Percentiles rank a stretch among this genome's conserved stretches.
Evolutionary conservation across 352 stramenopile species (phyloP).

Genomic region (Phytophthora fragariae): DNA sequence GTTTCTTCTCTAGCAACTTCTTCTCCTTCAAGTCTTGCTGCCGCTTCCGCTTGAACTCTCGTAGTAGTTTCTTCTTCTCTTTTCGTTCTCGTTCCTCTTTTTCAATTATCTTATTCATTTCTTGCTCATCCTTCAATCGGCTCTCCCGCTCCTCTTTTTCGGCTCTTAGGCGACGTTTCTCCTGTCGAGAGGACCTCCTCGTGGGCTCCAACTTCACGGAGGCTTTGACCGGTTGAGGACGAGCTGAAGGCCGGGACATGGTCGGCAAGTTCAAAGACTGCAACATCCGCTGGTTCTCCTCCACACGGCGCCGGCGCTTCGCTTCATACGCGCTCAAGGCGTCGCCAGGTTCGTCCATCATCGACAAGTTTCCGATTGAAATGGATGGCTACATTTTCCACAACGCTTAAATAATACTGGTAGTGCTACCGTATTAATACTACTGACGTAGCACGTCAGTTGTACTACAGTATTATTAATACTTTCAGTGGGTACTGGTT

Average conservation of each 20-base stretch:
- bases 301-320: conserved; percentile 31
- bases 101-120: not conserved
- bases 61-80: not conserved
- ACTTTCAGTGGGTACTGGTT: too few species aligned
- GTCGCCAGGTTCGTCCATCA: conserved; percentile 4
- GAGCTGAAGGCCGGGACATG: conserved; percentile 4
- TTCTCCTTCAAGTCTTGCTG: conserved; percentile 8
- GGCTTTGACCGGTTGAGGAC: conserved; percentile 8
- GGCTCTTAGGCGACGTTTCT: conserved; percentile 4
- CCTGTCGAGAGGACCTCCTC: conserved; percentile 44
- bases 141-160: conserved; percentile 12
- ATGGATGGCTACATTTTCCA: conserved; percentile 12
- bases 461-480: too few species aligned
- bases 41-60: conserved; percentile 13
- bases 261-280: conserved; percentile 20
- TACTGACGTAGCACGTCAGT: too few species aligned
- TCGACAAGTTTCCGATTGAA: conserved; percentile 1
- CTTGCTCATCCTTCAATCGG: not conserved
- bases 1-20: not conserved
- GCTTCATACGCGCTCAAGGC: conserved; percentile 21
- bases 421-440: too few species aligned
- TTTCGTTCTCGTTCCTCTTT: not conserved
- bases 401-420: not conserved
- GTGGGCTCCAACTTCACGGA: conserved; percentile 31
- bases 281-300: conserved; percentile 31